A percentile compares a stretch with the other conserved stretches of the same genome.
Evolutionary conservation across 1,284 basidiomycete genomes (phyloP).

Genomic region (Pseudozyma hubeiensis): DNA sequence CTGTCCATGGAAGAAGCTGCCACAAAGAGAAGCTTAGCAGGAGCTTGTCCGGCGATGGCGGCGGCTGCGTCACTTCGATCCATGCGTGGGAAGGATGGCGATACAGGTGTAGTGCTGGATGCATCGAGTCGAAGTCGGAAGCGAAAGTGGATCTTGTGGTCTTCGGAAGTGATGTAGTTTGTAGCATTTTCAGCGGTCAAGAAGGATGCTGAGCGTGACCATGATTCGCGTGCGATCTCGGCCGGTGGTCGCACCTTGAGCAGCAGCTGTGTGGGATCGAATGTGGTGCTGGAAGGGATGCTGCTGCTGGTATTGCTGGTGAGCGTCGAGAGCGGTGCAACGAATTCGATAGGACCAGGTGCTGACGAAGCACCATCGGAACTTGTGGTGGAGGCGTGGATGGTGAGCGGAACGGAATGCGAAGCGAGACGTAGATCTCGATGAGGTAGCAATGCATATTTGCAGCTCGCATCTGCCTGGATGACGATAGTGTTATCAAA

Average conservation of each 20-base stretch:
- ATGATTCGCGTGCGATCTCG: slow-evolving; percentile 18
- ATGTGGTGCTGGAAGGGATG: not conserved
- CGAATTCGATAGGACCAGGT: slow-evolving; percentile 25
- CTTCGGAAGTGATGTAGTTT: slow-evolving; percentile 18
- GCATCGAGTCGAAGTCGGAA: slow-evolving; percentile 36
- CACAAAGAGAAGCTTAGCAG: slow-evolving; percentile 42
- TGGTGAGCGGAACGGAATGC: slow-evolving; percentile 22
- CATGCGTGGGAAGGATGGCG: slow-evolving; percentile 5
- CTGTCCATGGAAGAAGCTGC: slow-evolving; percentile 26
- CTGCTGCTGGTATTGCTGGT: not conserved
- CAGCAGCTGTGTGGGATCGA: slow-evolving; percentile 34
- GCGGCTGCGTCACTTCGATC: not conserved
- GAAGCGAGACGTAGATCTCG: slow-evolving; percentile 5
- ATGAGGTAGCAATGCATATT: slow-evolving; percentile 31
- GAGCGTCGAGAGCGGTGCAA: slow-evolving; percentile 2
- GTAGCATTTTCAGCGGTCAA: slow-evolving; percentile 16
- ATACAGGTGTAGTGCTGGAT: slow-evolving; percentile 14
- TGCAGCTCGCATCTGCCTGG: slow-evolving; percentile 8
- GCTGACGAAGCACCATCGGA: slow-evolving; percentile 1
- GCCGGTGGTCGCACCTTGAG: slow-evolving; percentile 44
- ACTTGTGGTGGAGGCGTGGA: slow-evolving; percentile 16
- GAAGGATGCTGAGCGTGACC: slow-evolving; percentile 25
- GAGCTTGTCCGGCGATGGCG: not conserved
- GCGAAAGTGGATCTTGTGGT: slow-evolving; percentile 18
- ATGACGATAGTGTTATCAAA: slow-evolving; percentile 16